Evolutionary conservation across 2,329 filamentous ascomycete species (phyloP).

Genomic region (Ceratocystiopsis minuta): DNA sequence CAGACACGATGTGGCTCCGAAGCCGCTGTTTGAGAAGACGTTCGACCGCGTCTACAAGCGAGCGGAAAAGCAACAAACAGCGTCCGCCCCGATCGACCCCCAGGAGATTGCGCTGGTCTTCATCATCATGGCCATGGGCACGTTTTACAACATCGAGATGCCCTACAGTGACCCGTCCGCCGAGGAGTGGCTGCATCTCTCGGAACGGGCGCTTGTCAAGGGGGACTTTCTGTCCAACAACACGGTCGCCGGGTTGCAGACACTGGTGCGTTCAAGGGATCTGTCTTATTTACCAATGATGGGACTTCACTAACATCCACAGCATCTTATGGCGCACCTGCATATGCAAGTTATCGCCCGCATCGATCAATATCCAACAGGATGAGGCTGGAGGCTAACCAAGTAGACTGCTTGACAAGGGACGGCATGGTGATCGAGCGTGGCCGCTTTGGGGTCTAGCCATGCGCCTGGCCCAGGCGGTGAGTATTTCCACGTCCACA

Average conservation of each 20-base stretch:
- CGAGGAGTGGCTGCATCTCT: constrained; percentile 2
- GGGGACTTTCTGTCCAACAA: constrained; percentile 4
- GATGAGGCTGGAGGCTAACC: no score
- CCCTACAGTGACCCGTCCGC: constrained; percentile 1
- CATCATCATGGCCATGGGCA: constrained; percentile 4
- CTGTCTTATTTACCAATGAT: no score
- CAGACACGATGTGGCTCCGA: constrained; percentile 1
- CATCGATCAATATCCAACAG: no score
- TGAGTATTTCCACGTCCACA: background rate
- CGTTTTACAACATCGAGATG: constrained; percentile 3
- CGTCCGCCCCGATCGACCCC: background rate
- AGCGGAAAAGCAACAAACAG: background rate
- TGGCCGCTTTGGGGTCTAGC: constrained; percentile 2
- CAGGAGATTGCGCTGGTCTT: constrained; percentile 3
- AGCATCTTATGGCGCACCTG: constrained; percentile 2
- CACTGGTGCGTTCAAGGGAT: background rate
- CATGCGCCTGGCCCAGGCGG: constrained; percentile 2
- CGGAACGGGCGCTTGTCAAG: constrained; percentile 3
- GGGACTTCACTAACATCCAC: background rate
- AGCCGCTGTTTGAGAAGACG: background rate
- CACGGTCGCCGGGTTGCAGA: constrained; percentile 1
- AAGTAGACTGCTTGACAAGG: background rate
- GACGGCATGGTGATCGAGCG: constrained; percentile 1
- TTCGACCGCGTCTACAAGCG: background rate
- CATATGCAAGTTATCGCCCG: constrained; percentile 1